These are phyloP conservation scores for Colletotrichum brevisporum DNA, from an alignment of 2,329 filamentous ascomycete species.

Conservation along the genomic window DNA sequence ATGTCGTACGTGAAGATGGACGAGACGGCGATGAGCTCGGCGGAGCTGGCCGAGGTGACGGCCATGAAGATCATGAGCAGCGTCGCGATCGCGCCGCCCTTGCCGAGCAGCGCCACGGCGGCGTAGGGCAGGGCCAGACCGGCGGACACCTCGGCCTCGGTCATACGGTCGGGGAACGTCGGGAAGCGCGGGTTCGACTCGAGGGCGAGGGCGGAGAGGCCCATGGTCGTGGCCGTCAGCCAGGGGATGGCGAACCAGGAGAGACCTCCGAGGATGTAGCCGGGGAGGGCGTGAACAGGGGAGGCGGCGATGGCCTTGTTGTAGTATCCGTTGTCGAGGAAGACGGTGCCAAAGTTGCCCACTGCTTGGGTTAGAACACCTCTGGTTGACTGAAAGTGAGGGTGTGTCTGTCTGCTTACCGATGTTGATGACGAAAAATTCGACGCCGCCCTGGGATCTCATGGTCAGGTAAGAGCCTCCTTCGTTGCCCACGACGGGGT, in stretches of 20 bases:
- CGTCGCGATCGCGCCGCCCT: constrained; percentile 80
- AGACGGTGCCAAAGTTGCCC: constrained; percentile 82
- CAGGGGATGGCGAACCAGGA: constrained; percentile 90
- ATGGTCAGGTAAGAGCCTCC: constrained; percentile 85
- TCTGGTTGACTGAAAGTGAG: background rate
- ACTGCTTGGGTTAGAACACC: constrained; percentile 57
- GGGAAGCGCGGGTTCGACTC: constrained; percentile 78
- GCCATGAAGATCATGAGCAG: constrained; percentile 87
- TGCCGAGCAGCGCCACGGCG: constrained; percentile 82
- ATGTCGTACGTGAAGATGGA: constrained; percentile 91
- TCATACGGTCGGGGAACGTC: constrained; percentile 77
- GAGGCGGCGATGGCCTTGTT: constrained; percentile 88
- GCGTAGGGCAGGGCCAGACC: constrained; percentile 85
- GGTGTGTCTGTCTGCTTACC: constrained; percentile 45
- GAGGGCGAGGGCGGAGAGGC: constrained; percentile 81
- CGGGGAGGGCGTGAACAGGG: constrained; percentile 83
- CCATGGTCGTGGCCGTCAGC: constrained; percentile 87
- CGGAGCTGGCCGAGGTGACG: constrained; percentile 82
- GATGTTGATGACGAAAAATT: constrained; percentile 86
- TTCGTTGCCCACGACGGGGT: constrained; percentile 82
- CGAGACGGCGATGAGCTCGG: constrained; percentile 85
- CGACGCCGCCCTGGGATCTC: constrained; percentile 75
- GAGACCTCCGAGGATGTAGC: constrained; percentile 82
- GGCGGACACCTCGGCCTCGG: constrained; percentile 78
- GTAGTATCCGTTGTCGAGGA: constrained; percentile 85